Base-by-base conservation (phyloP, 2,329 filamentous ascomycete genomes). In the Nigrograna mackinnonii region DNA sequence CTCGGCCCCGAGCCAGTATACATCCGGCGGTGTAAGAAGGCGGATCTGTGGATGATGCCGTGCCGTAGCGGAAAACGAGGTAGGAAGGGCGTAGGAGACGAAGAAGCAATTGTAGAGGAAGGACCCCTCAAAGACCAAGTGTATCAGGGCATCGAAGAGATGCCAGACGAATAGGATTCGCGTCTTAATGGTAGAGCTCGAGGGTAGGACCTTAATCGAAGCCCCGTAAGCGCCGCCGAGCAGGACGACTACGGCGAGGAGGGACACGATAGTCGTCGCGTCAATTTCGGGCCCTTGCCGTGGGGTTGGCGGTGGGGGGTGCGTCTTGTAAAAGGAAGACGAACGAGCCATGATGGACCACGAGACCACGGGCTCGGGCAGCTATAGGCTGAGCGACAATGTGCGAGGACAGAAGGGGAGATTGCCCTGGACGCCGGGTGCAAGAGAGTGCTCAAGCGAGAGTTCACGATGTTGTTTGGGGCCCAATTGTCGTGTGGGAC, bases 81-180 rank as follows among this genome's bases (percentile, higher is more conserved):
- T 67, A 6, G 74, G 68, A 28, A 80, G 64, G 16, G 67, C 58
- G 35, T 70, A 69, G 58, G 75, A 83, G 54, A 79, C 79, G 78
- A 91, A 92, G 79, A 97, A 95, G 75, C 89, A 95, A 73, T 95
- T 89, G 78, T 91, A 96, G 18, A 96, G 83, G 70, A 90, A 97
- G 60, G 84, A 86, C 40, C 90, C 91, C 73, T 97, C 92, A 66
- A 97, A 87, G 66, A 90, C 77, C 70, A 95, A 83, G 74, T 99
- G 94, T 60, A 91, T 92, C 32, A 96, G 79, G 22, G 89, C 89
- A 68, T 96, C 91, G 72, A 95, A 95, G 26, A 89, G 80, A 74
- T 96, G 91, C 92, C 92, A 96, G 71, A 95, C 81, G 78, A 96
- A 96, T 52, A 96, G 84, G 64, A 88, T 74, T 48, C 91, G 89